These are phyloP conservation scores for Euphorbia peplus DNA, from an alignment of 345 rosid genomes.

Conservation along the genomic window DNA sequence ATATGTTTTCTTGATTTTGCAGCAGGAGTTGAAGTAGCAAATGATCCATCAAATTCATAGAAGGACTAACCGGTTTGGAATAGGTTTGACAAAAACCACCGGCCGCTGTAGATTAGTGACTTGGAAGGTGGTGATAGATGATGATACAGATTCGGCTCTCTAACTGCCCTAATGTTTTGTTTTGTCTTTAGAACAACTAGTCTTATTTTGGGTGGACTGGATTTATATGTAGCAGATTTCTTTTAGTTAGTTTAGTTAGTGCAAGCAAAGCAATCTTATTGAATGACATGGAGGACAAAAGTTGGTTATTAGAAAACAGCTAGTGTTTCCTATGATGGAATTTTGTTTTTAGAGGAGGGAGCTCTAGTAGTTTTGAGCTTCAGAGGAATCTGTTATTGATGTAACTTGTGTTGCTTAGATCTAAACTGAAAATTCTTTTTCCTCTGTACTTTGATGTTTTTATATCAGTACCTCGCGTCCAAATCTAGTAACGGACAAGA, in stretches of 20 bases:
- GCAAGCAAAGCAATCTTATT: slow-evolving; percentile 1
- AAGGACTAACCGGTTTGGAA: slow-evolving; percentile 14
- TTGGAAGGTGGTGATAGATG: slow-evolving; percentile 32
- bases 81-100: slow-evolving; percentile 14
- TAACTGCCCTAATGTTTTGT: slow-evolving; percentile 25
- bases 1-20: no score
- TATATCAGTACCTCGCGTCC: not conserved
- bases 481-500: no score
- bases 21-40: slow-evolving; percentile 20
- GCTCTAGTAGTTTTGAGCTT: not conserved
- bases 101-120: slow-evolving; percentile 32
- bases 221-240: slow-evolving; percentile 13
- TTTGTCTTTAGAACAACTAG: slow-evolving; percentile 10
- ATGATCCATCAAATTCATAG: slow-evolving; percentile 25
- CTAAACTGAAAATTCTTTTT: not conserved
- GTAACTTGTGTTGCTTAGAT: not conserved
- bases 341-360: slow-evolving; percentile 1
- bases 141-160: slow-evolving; percentile 27
- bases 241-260: slow-evolving; percentile 4
- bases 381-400: not conserved
- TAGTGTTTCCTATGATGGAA: not conserved
- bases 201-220: not conserved
- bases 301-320: slow-evolving; percentile 2
- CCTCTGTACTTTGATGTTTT: slow-evolving; percentile 3
- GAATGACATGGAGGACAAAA: not conserved